Conservation (phyloP, 345 rosid species). For the Crucihimalaya himalaica region DNA sequence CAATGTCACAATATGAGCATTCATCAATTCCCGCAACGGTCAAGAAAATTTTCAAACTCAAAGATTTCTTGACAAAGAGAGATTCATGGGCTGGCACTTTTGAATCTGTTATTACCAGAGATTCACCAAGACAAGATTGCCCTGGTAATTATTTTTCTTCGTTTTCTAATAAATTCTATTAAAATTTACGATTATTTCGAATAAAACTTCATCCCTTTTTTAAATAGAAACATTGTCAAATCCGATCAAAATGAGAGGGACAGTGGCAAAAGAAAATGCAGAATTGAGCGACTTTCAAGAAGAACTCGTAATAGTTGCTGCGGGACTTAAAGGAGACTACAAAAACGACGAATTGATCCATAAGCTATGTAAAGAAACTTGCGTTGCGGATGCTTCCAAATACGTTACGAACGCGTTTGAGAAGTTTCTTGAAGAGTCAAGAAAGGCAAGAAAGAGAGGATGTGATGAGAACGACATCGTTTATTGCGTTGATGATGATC, state of each 20-base stretch:
- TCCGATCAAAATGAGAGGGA: conserved; percentile 47
- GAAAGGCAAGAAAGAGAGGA: conserved; percentile 49
- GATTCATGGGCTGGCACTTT: conserved; percentile 68
- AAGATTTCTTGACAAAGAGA: conserved; percentile 53
- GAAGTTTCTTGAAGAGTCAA: conserved; percentile 47
- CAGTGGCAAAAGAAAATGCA: conserved; percentile 48
- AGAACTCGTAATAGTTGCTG: conserved; percentile 66
- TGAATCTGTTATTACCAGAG: conserved; percentile 46
- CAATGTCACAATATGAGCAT: conserved; percentile 56
- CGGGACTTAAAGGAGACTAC: conserved; percentile 62
- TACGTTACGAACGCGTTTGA: conserved; percentile 52
- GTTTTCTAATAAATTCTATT: background rate
- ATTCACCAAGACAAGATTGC: conserved; percentile 51
- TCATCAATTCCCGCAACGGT: conserved; percentile 64
- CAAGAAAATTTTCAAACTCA: conserved; percentile 52
- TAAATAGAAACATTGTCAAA: conserved; percentile 51
- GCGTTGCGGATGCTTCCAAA: conserved; percentile 49
- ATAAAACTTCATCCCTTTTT: background rate
- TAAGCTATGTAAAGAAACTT: conserved; percentile 60
- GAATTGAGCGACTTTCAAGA: conserved; percentile 67
- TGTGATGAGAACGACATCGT: conserved; percentile 44
- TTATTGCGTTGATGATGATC: conserved; percentile 21
- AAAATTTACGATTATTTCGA: background rate
- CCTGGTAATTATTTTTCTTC: conserved; percentile 35
- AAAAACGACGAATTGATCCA: conserved; percentile 47